These are phyloP conservation scores for Gossypium bickii DNA, from an alignment of 345 rosid species.

Conservation along the genomic window DNA sequence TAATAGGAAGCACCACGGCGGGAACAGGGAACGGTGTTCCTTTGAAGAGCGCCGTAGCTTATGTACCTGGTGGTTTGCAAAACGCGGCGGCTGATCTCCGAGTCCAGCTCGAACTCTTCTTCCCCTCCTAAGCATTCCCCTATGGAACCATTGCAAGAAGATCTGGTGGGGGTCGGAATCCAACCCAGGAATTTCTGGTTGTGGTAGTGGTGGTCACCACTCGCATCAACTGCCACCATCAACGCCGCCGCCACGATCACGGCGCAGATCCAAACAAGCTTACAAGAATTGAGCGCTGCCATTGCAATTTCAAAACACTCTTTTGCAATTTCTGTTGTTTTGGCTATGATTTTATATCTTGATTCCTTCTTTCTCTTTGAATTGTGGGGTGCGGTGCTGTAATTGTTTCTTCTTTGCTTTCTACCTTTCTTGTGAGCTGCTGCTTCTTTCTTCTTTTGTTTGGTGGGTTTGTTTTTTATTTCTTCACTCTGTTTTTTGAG, in stretches of 20 bases:
- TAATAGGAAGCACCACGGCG: conserved; percentile 92
- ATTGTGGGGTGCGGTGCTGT: background rate
- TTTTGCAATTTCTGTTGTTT: background rate
- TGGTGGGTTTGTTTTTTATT: background rate
- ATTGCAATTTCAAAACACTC: conserved; percentile 14
- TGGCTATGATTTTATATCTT: background rate
- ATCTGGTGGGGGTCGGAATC: conserved; percentile 33
- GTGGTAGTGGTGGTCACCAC: conserved; percentile 35
- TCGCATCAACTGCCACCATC: conserved; percentile 32
- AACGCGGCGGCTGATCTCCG: conserved; percentile 85
- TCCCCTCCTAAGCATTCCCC: conserved; percentile 47
- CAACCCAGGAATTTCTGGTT: conserved; percentile 32
- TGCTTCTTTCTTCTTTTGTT: background rate
- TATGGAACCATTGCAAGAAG: conserved; percentile 55
- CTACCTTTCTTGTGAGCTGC: background rate
- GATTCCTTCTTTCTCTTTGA: background rate
- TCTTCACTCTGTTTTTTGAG: background rate
- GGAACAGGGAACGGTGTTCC: conserved; percentile 90
- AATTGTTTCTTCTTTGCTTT: background rate
- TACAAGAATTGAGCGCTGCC: conserved; percentile 19
- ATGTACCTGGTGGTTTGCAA: conserved; percentile 67
- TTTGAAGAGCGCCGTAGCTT: conserved; percentile 91
- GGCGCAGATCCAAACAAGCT: conserved; percentile 34
- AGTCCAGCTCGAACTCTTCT: conserved; percentile 70
- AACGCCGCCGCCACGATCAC: conserved; percentile 22